These are phyloP conservation scores for Xylona heveae DNA, from an alignment of 495 filamentous ascomycete genomes.

Conservation along the genomic window DNA sequence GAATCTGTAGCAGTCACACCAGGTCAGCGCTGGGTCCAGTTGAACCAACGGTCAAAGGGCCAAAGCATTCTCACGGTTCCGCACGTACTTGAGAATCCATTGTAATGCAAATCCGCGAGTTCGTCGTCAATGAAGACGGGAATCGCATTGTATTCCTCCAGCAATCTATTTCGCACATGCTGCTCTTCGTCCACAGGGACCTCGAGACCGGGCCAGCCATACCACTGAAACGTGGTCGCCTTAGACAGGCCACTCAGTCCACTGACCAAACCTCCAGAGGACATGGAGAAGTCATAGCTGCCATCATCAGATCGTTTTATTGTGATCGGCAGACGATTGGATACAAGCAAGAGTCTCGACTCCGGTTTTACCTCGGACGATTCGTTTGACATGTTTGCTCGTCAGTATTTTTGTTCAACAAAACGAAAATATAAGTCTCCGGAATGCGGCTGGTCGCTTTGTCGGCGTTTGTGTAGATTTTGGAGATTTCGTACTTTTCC, in stretches of 20 bases:
- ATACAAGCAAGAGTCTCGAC: constrained; percentile 54
- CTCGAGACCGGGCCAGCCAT: constrained; percentile 88
- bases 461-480: too few relatives aligned
- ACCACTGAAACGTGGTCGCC: constrained; percentile 87
- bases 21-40: too few relatives aligned
- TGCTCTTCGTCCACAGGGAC: constrained; percentile 23
- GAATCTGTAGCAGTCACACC: constrained; percentile 32
- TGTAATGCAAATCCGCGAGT: constrained; percentile 35
- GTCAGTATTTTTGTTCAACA: too few relatives aligned
- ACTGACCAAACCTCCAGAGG: constrained; percentile 81
- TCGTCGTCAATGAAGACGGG: constrained; percentile 31
- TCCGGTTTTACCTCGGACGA: constrained; percentile 7
- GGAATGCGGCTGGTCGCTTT: too few relatives aligned
- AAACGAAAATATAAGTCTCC: too few relatives aligned
- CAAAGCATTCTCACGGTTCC: too few relatives aligned
- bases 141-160: constrained; percentile 25
- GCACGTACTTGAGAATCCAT: constrained; percentile 32
- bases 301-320: constrained; percentile 80
- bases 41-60: too few relatives aligned
- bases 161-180: constrained; percentile 17
- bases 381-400: too few relatives aligned
- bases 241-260: constrained; percentile 79
- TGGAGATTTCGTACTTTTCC: too few relatives aligned
- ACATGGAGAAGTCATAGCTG: constrained; percentile 74
- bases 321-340: constrained; percentile 85